A percentile compares a stretch with the other conserved stretches of the same genome.
Evolutionary conservation across 2,329 filamentous ascomycete species (phyloP).

Genomic region (Cephalotrichum gorgonifer): DNA sequence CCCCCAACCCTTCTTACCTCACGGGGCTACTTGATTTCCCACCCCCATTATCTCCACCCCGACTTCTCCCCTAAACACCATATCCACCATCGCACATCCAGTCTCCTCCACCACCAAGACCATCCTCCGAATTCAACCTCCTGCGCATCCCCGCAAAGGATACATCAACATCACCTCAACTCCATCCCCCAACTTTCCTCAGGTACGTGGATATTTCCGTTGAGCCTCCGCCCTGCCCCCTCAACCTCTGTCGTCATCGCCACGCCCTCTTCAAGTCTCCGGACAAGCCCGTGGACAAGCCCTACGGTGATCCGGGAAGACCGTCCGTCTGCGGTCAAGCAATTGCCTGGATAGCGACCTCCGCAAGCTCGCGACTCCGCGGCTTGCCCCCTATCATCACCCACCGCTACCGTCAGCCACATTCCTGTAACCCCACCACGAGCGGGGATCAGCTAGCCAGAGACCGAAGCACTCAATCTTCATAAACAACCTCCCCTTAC

Average conservation of each 20-base stretch:
- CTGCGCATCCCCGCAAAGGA: background rate
- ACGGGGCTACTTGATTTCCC: conserved; percentile 7
- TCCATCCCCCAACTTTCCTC: background rate
- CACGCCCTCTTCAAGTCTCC: conserved; percentile 10
- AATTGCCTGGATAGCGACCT: conserved; percentile 4
- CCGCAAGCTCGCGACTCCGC: background rate
- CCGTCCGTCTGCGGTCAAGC: background rate
- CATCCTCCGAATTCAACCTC: background rate
- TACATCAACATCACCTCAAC: background rate
- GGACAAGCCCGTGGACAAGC: background rate
- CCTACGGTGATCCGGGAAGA: too few relatives aligned
- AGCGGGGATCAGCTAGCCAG: conserved; percentile 4
- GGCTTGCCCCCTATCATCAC: background rate
- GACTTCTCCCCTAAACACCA: conserved; percentile 6
- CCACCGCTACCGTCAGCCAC: background rate
- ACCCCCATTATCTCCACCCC: conserved; percentile 1
- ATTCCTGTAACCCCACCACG: conserved; percentile 5
- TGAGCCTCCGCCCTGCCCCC: conserved; percentile 11
- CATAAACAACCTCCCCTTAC: background rate
- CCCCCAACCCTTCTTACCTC: conserved; percentile 5
- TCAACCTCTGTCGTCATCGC: conserved; percentile 30
- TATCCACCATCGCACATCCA: conserved; percentile 4
- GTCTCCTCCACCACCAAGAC: conserved; percentile 5
- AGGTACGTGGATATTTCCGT: conserved; percentile 11
- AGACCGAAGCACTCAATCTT: background rate